Evolutionary conservation across 2,329 filamentous ascomycete genomes (phyloP).

Genomic region (Botrytis galanthina): DNA sequence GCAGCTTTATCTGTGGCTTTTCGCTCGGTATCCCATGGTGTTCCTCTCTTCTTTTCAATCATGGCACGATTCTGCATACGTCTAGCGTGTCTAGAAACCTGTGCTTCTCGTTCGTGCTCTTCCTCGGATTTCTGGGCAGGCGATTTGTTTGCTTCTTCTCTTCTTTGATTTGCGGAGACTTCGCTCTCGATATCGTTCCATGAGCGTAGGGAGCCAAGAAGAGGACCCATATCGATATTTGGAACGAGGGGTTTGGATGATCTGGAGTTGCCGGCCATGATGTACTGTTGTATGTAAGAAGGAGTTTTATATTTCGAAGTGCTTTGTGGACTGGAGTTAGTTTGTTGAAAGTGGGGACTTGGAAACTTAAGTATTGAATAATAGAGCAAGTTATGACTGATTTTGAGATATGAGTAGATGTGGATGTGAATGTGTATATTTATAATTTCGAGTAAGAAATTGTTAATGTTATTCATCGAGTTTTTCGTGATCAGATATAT

Average conservation of each 20-base stretch:
- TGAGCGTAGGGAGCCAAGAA: neutral
- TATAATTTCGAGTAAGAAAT: neutral
- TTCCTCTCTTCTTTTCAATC: neutral
- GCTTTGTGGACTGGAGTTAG: neutral
- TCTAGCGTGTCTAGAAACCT: neutral
- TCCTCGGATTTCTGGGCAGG: neutral
- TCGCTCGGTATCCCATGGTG: neutral
- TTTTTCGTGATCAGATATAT: neutral
- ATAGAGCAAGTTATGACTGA: neutral
- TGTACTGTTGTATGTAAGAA: neutral
- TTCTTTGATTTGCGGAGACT: rapidly evolving
- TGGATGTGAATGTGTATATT: neutral
- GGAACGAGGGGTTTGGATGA: too few species aligned
- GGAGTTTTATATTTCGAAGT: neutral
- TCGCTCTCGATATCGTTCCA: neutral
- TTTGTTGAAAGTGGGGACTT: neutral
- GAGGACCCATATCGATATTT: neutral
- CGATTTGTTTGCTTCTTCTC: neutral
- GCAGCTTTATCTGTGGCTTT: neutral
- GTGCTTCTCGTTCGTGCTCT: neutral
- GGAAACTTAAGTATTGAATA: neutral
- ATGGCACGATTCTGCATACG: neutral
- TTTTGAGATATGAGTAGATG: neutral
- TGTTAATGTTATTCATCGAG: neutral
- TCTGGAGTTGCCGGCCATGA: neutral